These are phyloP conservation scores for Aspergillus texensis DNA, from an alignment of 2,329 filamentous ascomycete genomes.

Conservation along the genomic window DNA sequence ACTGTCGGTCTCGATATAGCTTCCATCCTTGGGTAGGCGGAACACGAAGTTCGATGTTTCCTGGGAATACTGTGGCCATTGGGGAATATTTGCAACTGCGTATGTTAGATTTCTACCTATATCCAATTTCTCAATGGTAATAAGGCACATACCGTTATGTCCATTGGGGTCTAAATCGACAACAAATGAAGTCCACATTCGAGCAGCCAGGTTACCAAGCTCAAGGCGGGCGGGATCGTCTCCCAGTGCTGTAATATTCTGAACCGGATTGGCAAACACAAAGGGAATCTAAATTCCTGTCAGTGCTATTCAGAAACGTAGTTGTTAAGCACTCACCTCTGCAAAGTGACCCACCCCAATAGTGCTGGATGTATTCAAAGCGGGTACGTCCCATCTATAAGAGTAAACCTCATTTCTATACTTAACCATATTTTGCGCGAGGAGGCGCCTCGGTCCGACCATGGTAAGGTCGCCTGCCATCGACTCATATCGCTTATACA, in stretches of 20 bases:
- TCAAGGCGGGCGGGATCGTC: slow-evolving; percentile 27
- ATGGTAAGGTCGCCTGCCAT: slow-evolving; percentile 35
- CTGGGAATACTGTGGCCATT: slow-evolving; percentile 28
- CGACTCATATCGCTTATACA: slow-evolving; percentile 35
- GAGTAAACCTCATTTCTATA: slow-evolving; percentile 25
- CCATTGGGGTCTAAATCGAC: slow-evolving; percentile 32
- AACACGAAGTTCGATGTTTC: slow-evolving; percentile 30
- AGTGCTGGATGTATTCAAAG: slow-evolving; percentile 27
- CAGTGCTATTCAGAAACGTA: background rate
- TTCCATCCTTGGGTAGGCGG: slow-evolving; percentile 26
- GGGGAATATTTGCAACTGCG: slow-evolving; percentile 24
- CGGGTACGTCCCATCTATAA: slow-evolving; percentile 35
- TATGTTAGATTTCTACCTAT: background rate
- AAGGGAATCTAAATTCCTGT: slow-evolving; percentile 30
- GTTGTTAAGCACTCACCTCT: slow-evolving; percentile 22
- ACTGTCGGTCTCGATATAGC: slow-evolving; percentile 31
- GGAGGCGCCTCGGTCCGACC: slow-evolving; percentile 32
- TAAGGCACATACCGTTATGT: slow-evolving; percentile 26
- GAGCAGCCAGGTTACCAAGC: slow-evolving; percentile 32
- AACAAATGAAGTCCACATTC: slow-evolving; percentile 37
- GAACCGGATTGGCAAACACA: slow-evolving; percentile 34
- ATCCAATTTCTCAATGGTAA: background rate
- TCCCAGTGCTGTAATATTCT: slow-evolving; percentile 31
- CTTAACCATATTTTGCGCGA: slow-evolving; percentile 29
- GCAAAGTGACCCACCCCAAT: slow-evolving; percentile 36